A percentile compares a stretch with the other conserved stretches of the same genome.
Evolutionary conservation across 2,329 filamentous ascomycete species (phyloP).

Genomic region (Xylariales sp.): DNA sequence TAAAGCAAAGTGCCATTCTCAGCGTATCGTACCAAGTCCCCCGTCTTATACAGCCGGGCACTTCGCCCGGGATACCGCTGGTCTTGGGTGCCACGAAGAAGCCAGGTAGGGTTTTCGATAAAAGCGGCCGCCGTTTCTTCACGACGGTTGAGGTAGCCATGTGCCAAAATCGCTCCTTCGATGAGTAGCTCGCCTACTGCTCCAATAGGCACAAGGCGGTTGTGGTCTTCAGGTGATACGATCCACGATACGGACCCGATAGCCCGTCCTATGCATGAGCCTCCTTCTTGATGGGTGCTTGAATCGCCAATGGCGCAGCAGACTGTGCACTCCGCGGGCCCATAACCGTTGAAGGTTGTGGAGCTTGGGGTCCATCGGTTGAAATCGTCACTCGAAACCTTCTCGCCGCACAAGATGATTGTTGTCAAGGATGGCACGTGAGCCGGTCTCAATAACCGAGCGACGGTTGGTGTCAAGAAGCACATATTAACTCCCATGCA

Average conservation of each 20-base stretch:
- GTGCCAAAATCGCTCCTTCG: neutral
- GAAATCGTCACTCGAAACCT: neutral
- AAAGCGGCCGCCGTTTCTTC: neutral
- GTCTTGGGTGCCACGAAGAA: neutral
- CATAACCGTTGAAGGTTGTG: neutral
- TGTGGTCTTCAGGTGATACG: neutral
- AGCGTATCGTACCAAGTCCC: neutral
- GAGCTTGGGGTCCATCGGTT: neutral
- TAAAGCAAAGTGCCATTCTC: neutral
- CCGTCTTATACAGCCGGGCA: conserved; percentile 1
- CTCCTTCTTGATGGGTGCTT: neutral
- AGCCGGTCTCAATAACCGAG: neutral
- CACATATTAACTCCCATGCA: neutral
- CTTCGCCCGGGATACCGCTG: neutral
- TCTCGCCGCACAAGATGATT: neutral
- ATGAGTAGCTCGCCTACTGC: neutral
- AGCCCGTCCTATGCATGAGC: neutral
- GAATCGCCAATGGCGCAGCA: neutral
- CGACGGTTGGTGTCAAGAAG: neutral
- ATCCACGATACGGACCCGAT: neutral
- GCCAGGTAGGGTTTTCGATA: conserved; percentile 9
- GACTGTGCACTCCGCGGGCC: neutral
- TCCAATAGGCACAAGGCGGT: neutral
- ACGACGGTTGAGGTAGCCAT: neutral
- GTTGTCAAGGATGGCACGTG: neutral